Evolutionary conservation across 1,284 basidiomycete species (phyloP).

Genomic region (Trametes versicolor): DNA sequence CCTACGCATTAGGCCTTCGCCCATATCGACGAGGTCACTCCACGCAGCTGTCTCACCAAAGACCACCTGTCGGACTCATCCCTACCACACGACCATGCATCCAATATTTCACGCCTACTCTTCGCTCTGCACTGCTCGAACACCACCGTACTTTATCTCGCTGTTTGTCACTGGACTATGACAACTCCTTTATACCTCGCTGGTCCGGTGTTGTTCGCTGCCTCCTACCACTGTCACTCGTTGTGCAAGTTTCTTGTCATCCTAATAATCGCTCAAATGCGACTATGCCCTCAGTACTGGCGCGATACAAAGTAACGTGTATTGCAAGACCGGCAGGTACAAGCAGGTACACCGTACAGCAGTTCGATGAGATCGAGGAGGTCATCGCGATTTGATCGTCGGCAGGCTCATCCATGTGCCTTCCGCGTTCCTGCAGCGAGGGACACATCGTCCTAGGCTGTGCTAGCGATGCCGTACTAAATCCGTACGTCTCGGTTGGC

Average conservation of each 20-base stretch:
- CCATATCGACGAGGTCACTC: background rate
- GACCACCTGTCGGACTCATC: background rate
- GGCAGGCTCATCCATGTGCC: background rate
- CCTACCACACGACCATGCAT: slow-evolving; percentile 10
- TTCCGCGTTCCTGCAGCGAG: background rate
- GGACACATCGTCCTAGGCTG: background rate
- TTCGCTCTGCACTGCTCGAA: slow-evolving; percentile 21
- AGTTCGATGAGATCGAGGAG: background rate
- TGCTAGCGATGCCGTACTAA: background rate
- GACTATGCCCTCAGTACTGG: background rate
- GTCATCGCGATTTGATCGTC: background rate
- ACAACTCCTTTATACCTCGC: slow-evolving; percentile 12
- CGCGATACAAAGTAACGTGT: background rate
- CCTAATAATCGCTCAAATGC: background rate
- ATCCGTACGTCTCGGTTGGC: background rate
- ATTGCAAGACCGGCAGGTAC: background rate
- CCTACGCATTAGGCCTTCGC: background rate
- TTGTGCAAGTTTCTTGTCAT: slow-evolving; percentile 20
- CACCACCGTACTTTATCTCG: slow-evolving; percentile 20
- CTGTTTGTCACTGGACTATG: slow-evolving; percentile 27
- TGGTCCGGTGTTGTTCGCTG: slow-evolving; percentile 14
- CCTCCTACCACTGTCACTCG: slow-evolving; percentile 18
- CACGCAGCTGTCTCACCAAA: background rate
- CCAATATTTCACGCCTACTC: slow-evolving; percentile 6
- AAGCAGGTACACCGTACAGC: background rate